Evolutionary conservation across 2,329 filamentous ascomycete genomes (phyloP).

Genomic region (Metarhizium anisopliae): DNA sequence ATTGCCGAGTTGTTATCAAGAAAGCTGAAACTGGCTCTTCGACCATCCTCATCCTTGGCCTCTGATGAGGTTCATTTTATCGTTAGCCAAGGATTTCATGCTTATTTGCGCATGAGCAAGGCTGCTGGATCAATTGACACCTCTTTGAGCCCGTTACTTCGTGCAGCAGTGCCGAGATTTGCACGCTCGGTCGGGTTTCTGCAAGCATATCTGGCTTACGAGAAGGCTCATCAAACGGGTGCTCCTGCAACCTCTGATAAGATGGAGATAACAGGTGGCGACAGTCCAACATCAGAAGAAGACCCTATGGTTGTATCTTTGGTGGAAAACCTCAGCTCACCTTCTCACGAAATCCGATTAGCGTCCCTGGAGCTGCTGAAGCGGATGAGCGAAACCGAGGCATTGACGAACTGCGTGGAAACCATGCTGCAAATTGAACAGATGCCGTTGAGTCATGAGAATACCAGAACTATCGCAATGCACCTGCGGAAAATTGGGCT

Average conservation of each 20-base stretch:
- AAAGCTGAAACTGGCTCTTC: conserved; percentile 56
- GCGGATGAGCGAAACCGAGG: conserved; percentile 33
- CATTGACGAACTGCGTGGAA: conserved; percentile 19
- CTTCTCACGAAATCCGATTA: conserved; percentile 66
- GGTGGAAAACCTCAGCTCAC: conserved; percentile 63
- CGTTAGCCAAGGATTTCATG: conserved; percentile 63
- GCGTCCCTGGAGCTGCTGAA: conserved; percentile 65
- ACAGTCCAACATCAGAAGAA: conserved; percentile 35
- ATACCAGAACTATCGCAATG: conserved; percentile 71
- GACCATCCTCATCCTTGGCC: conserved; percentile 48
- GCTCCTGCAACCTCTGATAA: conserved; percentile 10
- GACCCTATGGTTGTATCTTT: conserved; percentile 56
- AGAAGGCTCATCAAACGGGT: conserved; percentile 24
- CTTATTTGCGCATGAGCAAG: conserved; percentile 59
- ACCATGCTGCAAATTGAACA: conserved; percentile 73
- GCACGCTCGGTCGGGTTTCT: conserved; percentile 58
- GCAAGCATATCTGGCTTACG: conserved; percentile 50
- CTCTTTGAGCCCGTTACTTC: conserved; percentile 55
- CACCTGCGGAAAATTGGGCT: conserved; percentile 69
- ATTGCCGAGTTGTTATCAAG: conserved; percentile 57
- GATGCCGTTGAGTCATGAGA: conserved; percentile 67
- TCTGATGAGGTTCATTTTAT: conserved; percentile 64
- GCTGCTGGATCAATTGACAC: conserved; percentile 48
- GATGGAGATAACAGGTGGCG: conserved; percentile 29
- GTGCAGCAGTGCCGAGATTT: conserved; percentile 57